phyloP scores from a whole-genome alignment of 805 yeast species.

The Martiniozyma abietophila region DNA sequence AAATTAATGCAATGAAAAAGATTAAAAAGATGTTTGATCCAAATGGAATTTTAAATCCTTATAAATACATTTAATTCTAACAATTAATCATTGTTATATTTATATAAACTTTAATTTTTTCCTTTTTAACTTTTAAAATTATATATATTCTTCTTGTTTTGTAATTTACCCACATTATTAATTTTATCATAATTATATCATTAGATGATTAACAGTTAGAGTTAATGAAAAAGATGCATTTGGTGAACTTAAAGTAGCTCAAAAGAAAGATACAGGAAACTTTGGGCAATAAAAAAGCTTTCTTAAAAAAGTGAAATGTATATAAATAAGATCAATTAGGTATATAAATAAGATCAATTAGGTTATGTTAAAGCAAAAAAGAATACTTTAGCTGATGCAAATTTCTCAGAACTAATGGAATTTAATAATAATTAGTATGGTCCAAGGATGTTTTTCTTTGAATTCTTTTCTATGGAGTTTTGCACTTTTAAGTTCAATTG shows the following conservation, averaged over 20 bases:
- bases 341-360: conserved; percentile 81
- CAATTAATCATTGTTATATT: background rate
- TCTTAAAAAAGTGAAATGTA: conserved; percentile 87
- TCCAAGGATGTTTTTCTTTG: no score
- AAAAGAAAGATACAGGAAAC: conserved; percentile 88
- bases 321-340: conserved; percentile 89
- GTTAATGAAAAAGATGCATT: conserved; percentile 95
- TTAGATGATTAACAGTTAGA: conserved; percentile 53
- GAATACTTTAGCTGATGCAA: conserved; percentile 86
- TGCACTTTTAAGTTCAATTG: no score
- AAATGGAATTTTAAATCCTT: conserved; percentile 86
- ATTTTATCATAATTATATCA: background rate
- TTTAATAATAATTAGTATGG: no score
- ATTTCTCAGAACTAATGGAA: no score
- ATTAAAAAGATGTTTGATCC: conserved; percentile 84
- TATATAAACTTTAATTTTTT: background rate
- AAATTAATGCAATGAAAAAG: conserved; percentile 66
- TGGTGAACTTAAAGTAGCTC: conserved; percentile 93
- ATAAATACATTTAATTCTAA: conserved; percentile 59
- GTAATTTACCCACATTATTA: background rate
- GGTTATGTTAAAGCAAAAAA: conserved; percentile 95
- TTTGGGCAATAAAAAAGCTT: conserved; percentile 92
- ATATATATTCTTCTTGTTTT: background rate
- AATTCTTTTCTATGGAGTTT: no score
- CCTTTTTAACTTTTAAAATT: background rate